These are phyloP conservation scores for Carex sylvatica DNA, from an alignment of 202 grass and related monocot species.

Conservation along the genomic window DNA sequence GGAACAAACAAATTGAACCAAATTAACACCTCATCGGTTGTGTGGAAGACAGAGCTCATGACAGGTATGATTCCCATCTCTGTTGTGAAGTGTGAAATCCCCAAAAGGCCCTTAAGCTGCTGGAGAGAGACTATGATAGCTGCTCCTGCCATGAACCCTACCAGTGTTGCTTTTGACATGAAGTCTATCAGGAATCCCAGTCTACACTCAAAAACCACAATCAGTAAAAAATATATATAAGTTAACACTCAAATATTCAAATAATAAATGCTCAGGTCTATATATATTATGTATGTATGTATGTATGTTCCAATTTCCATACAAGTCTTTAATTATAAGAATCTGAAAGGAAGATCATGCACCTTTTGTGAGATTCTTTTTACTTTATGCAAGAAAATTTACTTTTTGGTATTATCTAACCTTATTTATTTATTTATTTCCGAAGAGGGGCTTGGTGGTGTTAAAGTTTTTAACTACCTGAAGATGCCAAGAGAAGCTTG, in stretches of 20 bases:
- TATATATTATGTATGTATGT: too few relatives aligned
- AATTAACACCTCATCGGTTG: conserved; percentile 49
- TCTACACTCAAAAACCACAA: conserved; percentile 20
- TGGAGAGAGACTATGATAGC: conserved; percentile 91
- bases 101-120: conserved; percentile 83
- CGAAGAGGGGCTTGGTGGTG: background rate
- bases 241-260: background rate
- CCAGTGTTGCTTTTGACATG: conserved; percentile 82
- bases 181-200: conserved; percentile 91
- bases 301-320: background rate
- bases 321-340: background rate
- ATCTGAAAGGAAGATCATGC: background rate
- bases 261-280: background rate
- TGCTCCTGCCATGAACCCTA: conserved; percentile 94
- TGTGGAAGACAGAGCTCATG: conserved; percentile 76
- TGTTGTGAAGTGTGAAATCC: conserved; percentile 89
- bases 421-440: background rate
- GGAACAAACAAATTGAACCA: background rate
- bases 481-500: conserved; percentile 92
- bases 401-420: background rate
- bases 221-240: background rate
- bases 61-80: conserved; percentile 82
- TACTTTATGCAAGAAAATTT: background rate
- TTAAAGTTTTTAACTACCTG: conserved; percentile 29
- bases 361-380: conserved; percentile 1